These are phyloP conservation scores for Aureobasidium zeae DNA, from an alignment of 2,329 filamentous ascomycete species.

Conservation along the genomic window DNA sequence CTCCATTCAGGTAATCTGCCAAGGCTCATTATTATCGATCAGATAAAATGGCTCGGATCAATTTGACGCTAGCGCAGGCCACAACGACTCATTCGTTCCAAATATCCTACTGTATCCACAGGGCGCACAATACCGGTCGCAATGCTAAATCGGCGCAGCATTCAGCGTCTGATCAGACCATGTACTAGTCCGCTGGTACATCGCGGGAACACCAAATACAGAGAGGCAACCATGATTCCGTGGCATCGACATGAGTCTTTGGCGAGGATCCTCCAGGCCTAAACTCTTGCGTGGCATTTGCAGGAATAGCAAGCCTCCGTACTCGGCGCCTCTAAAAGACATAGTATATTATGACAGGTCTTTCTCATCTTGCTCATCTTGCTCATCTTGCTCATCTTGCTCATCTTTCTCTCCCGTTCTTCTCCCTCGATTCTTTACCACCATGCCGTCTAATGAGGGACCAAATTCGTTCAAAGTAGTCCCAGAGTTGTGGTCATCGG, in stretches of 20 bases:
- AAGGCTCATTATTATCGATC: too few species aligned
- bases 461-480: background rate
- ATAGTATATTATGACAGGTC: background rate
- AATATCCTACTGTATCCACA: background rate
- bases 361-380: background rate
- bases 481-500: conserved; percentile 54
- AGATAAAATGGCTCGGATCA: conserved; percentile 8
- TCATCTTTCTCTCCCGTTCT: background rate
- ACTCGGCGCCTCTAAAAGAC: background rate
- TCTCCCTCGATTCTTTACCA: background rate
- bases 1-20: too few species aligned
- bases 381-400: background rate
- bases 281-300: background rate
- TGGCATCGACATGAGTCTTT: background rate
- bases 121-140: background rate
- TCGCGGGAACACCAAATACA: too few species aligned
- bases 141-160: background rate
- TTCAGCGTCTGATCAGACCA: background rate
- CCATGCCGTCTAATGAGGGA: conserved; percentile 3
- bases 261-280: background rate
- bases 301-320: conserved; percentile 4
- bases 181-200: background rate
- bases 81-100: background rate
- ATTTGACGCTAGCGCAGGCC: background rate
- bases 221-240: background rate